These are phyloP conservation scores for Xylaria polymorpha DNA, from an alignment of 2,329 filamentous ascomycete species.

Conservation along the genomic window DNA sequence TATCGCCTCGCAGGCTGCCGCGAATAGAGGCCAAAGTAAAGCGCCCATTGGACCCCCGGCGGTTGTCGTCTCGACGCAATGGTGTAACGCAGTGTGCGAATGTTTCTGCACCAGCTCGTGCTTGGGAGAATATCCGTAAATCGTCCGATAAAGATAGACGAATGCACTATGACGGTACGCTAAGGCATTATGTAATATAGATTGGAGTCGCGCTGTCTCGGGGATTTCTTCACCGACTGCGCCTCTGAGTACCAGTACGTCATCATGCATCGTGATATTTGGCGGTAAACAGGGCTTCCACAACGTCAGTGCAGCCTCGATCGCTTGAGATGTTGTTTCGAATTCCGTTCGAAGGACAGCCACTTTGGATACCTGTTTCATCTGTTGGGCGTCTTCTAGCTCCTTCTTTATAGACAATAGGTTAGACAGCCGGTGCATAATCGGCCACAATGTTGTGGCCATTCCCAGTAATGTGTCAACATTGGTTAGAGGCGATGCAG, in stretches of 20 bases:
- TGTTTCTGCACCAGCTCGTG: constrained; percentile 66
- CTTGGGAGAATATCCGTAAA: constrained; percentile 60
- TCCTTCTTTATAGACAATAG: constrained; percentile 65
- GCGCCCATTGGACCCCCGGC: constrained; percentile 71
- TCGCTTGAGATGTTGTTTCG: constrained; percentile 63
- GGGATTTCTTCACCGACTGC: constrained; percentile 40
- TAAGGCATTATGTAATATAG: constrained; percentile 68
- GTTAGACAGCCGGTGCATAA: constrained; percentile 70
- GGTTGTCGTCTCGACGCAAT: constrained; percentile 66
- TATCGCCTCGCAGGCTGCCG: constrained; percentile 69
- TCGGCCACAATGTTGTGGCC: constrained; percentile 71
- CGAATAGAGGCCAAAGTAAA: constrained; percentile 73
- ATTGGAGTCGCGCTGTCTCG: constrained; percentile 60
- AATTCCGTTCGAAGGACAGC: constrained; percentile 63
- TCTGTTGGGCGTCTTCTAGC: constrained; percentile 58
- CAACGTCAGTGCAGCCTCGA: constrained; percentile 65
- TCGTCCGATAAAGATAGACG: constrained; percentile 67
- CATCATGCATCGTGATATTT: constrained; percentile 49
- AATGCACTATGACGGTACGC: constrained; percentile 69
- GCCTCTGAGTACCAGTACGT: constrained; percentile 40
- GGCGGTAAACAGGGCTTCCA: constrained; percentile 66
- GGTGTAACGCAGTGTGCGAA: constrained; percentile 60
- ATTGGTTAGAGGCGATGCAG: constrained; percentile 60
- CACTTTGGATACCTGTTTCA: constrained; percentile 57
- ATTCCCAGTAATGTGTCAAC: constrained; percentile 71